These are phyloP conservation scores for Pyrus bretschneideri DNA, from an alignment of 306 rosid genomes.

Conservation along the genomic window DNA sequence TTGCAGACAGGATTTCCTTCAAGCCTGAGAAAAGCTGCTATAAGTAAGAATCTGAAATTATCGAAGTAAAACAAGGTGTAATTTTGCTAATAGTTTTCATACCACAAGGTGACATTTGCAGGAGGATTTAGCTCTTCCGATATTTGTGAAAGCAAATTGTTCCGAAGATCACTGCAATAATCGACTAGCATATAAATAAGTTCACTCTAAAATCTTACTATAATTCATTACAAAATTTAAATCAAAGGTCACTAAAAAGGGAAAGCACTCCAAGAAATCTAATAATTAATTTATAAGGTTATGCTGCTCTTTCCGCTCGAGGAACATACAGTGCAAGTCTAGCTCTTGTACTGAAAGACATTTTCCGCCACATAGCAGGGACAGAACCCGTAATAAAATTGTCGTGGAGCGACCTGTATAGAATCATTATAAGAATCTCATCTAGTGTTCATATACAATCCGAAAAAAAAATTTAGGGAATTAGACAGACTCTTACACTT, in stretches of 20 bases:
- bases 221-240: neutral
- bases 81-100: slow-evolving; percentile 9
- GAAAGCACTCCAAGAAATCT: neutral
- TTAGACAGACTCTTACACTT: slow-evolving; percentile 47
- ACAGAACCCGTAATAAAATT: slow-evolving; percentile 49
- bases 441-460: neutral
- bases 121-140: slow-evolving; percentile 43
- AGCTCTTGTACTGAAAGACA: slow-evolving; percentile 26
- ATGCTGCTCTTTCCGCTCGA: neutral
- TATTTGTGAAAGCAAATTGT: slow-evolving; percentile 46
- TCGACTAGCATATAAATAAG: slow-evolving; percentile 10
- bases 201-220: slow-evolving; percentile 2
- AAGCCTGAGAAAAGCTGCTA: slow-evolving; percentile 45
- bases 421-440: slow-evolving; percentile 15
- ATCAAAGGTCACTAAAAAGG: neutral
- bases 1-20: slow-evolving; percentile 77
- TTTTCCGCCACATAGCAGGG: slow-evolving; percentile 47
- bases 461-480: neutral
- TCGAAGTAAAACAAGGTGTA: slow-evolving; percentile 4
- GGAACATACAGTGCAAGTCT: slow-evolving; percentile 52
- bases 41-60: slow-evolving; percentile 7
- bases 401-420: slow-evolving; percentile 47
- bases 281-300: neutral
- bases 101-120: slow-evolving; percentile 67
- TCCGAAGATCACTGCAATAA: slow-evolving; percentile 59